Percentiles rank a stretch among this genome's conserved stretches.
Evolutionary conservation across 768 basidiomycete genomes (phyloP).

Genomic region (Podaxis mareebaensis): DNA sequence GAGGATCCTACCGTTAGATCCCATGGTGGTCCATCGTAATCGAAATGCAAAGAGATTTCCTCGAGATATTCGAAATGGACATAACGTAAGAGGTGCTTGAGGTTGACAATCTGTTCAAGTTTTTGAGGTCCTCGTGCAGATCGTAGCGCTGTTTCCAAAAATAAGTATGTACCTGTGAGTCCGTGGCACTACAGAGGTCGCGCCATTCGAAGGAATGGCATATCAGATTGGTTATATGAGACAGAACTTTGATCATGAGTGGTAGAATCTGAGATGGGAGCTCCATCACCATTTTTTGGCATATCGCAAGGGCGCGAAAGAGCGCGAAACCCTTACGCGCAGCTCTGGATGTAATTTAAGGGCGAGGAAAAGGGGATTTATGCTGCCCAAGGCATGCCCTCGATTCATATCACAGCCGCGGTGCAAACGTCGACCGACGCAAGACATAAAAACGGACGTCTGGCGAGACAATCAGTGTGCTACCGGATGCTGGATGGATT

Average conservation of each 20-base stretch:
- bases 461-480: background rate
- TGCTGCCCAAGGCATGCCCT: background rate
- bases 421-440: background rate
- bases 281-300: background rate
- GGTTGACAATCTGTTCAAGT: background rate
- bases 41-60: background rate
- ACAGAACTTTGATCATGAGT: background rate
- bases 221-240: background rate
- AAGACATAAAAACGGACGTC: background rate
- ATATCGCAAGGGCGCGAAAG: background rate
- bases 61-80: slow-evolving; percentile 8
- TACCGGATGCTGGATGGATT: background rate
- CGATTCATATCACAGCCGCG: background rate
- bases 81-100: background rate
- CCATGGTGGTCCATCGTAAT: background rate
- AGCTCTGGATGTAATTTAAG: background rate
- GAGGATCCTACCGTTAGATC: background rate
- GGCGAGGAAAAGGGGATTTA: background rate
- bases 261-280: background rate
- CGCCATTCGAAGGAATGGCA: slow-evolving; percentile 8
- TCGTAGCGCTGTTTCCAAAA: background rate
- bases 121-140: background rate
- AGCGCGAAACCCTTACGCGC: background rate
- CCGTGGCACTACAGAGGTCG: background rate
- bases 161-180: background rate